Evolutionary conservation across 169 alveolate genomes (phyloP).

Genomic region (Cryptosporidium tyzzeri): DNA sequence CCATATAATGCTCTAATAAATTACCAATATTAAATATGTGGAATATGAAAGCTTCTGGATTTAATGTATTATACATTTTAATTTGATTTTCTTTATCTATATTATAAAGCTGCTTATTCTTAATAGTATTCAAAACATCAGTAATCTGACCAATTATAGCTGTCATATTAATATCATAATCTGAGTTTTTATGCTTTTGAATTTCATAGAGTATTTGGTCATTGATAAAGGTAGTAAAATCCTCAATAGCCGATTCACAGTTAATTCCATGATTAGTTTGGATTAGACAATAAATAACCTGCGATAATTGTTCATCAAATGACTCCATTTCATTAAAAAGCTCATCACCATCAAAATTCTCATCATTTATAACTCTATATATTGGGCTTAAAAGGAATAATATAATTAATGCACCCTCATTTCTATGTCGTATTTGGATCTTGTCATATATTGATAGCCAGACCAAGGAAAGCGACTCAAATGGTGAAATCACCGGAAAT

Average conservation of each 20-base stretch:
- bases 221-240: neutral
- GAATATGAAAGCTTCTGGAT: conserved; percentile 35
- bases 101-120: conserved; percentile 7
- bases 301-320: conserved; percentile 39
- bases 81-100: neutral
- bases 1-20: conserved; percentile 22
- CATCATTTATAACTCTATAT: conserved; percentile 22
- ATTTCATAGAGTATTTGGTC: conserved; percentile 52
- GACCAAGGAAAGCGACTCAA: conserved; percentile 55
- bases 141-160: neutral
- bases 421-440: conserved; percentile 17
- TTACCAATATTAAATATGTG: conserved; percentile 38
- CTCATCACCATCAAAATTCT: conserved; percentile 12
- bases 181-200: conserved; percentile 1
- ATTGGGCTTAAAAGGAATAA: conserved; percentile 32
- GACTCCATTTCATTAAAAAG: conserved; percentile 1
- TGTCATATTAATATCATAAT: conserved; percentile 23
- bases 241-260: conserved; percentile 28
- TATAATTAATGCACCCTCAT: conserved; percentile 60
- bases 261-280: conserved; percentile 20
- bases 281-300: conserved; percentile 43
- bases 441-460: conserved; percentile 51
- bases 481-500: conserved; percentile 39
- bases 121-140: conserved; percentile 12
- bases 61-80: conserved; percentile 7